Evolutionary conservation across 306 rosid genomes (phyloP), one percentile per base, ranked within the genome.

Genomic region (Citrullus colocynthis): DNA sequence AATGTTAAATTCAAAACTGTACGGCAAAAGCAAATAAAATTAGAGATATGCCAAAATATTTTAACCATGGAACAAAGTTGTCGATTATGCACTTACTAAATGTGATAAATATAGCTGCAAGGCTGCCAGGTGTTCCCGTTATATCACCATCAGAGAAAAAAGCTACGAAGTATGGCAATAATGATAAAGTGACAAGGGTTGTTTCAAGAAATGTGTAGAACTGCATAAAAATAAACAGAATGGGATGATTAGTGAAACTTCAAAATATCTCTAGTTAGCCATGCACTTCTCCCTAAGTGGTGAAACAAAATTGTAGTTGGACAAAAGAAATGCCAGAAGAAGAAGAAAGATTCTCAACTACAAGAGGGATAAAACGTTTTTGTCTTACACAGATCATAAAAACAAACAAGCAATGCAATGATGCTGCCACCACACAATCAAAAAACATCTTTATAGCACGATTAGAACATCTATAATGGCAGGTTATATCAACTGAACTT

Each of bases 141-240:
- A 91, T 76, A 78, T 88, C 91, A 72, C 82, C 88, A 51, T 88
- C 97, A 4, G 85, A 75, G 79, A 91, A 91, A 82, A 91, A 89
- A 32, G 82, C 82, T 80, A 89, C 56, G 73, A 89, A 89, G 82
- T 83, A 82, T 72, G 85, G 91, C 85, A 89, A 80, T 28, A 91
- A 58, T 59, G 97, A 88, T 69, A 82, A 55, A 59, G 92, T 78
- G 81, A 91, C 97, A 44, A 88, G 84, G 80, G 88, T 55, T 70
- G 92, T 89, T 88, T 83, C 92, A 24, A 91, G 90, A 85, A 89
- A 87, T 76, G 97, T 88, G 84, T 89, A 91, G 80, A 91, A 83
- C 97, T 91, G 92, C 87, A 85, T 51, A 41, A 85, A 79, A 49
- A 62, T 10, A 13, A 65, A 57, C 76, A 70, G 21, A 7, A 75